These are phyloP conservation scores for Thozetella sp. DNA, from an alignment of 495 filamentous ascomycete genomes.

Conservation along the genomic window DNA sequence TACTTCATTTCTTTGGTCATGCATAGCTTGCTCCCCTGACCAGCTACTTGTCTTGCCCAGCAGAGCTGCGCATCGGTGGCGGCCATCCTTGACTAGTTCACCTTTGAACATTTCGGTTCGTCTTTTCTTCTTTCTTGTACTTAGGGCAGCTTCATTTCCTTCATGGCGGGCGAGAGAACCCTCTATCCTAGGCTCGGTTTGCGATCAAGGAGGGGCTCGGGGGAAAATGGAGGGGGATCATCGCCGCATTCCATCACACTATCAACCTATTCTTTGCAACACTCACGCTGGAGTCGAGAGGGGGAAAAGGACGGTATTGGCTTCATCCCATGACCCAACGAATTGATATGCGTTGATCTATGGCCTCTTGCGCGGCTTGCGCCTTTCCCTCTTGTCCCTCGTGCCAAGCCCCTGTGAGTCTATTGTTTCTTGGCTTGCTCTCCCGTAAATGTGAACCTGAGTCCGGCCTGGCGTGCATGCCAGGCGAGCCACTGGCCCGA, in stretches of 20 bases:
- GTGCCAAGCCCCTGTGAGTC: no score
- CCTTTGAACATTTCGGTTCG: not conserved
- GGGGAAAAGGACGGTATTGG: not conserved
- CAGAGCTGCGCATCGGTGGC: not conserved
- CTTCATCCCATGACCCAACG: not conserved
- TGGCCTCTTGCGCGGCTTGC: no score
- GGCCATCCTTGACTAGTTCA: not conserved
- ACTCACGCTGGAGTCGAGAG: not conserved
- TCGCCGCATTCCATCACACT: conserved; percentile 1
- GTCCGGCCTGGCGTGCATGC: no score
- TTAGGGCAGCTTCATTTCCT: not conserved
- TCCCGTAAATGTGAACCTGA: no score
- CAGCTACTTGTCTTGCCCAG: not conserved
- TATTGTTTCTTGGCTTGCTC: no score
- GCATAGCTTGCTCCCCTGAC: not conserved
- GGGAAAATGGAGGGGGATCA: no score
- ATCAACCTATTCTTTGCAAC: not conserved
- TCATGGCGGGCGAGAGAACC: not conserved
- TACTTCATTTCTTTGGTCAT: not conserved
- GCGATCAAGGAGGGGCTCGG: no score
- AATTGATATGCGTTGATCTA: not conserved
- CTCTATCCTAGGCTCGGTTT: no score
- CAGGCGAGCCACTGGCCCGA: no score
- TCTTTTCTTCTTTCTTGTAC: not conserved
- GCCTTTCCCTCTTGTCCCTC: no score